These are phyloP conservation scores for Botrytis byssoidea DNA, from an alignment of 2,329 filamentous ascomycete species.

Conservation along the genomic window DNA sequence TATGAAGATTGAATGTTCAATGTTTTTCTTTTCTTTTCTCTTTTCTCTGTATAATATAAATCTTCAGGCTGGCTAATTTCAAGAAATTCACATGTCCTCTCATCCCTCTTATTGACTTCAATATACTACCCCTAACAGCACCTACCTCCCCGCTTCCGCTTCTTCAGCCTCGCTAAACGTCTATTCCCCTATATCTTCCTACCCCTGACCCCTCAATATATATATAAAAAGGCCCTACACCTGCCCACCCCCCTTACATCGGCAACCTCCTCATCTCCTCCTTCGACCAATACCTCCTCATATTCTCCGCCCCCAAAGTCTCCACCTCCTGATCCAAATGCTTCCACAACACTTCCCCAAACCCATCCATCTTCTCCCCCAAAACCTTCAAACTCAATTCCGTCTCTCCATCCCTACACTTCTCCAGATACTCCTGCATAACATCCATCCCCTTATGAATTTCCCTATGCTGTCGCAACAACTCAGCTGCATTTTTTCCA, in stretches of 20 bases:
- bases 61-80: neutral
- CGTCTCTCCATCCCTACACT: slow-evolving; percentile 61
- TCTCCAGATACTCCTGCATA: slow-evolving; percentile 63
- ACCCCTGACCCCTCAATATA: neutral
- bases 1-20: neutral
- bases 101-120: neutral
- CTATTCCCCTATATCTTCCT: neutral
- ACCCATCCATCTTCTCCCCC: slow-evolving; percentile 71
- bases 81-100: neutral
- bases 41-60: neutral
- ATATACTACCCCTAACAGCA: too few relatives aligned
- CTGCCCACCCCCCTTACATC: slow-evolving; percentile 50
- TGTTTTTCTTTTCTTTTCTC: neutral
- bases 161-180: too few relatives aligned
- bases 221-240: neutral
- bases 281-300: slow-evolving; percentile 77
- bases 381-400: slow-evolving; percentile 58
- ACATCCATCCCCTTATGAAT: slow-evolving; percentile 76
- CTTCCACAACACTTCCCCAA: slow-evolving; percentile 74
- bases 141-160: too few relatives aligned
- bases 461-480: slow-evolving; percentile 71
- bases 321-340: slow-evolving; percentile 84
- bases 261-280: slow-evolving; percentile 71
- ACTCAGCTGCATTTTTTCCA: slow-evolving; percentile 52
- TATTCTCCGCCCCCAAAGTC: slow-evolving; percentile 78